Evolutionary conservation across 2,329 filamentous ascomycete species (phyloP).

Genomic region (Nigrograna mackinnonii): DNA sequence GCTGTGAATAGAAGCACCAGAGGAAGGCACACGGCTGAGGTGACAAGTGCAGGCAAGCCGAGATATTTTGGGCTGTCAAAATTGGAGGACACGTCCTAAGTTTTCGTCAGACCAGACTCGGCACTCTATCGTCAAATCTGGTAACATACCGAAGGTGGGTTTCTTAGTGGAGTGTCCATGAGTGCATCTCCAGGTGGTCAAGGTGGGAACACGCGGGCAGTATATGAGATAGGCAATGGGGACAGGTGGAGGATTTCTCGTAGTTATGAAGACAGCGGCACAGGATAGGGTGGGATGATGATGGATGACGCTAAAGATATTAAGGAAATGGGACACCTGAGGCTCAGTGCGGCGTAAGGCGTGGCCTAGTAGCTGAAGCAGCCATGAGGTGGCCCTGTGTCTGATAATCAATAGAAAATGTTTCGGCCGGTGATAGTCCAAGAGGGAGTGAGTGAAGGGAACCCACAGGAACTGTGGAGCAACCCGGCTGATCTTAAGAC

Average conservation of each 20-base stretch:
- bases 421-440: too few relatives aligned
- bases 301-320: too few relatives aligned
- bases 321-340: too few relatives aligned
- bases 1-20: conserved; percentile 16
- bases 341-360: too few relatives aligned
- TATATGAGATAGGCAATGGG: not conserved
- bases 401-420: too few relatives aligned
- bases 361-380: too few relatives aligned
- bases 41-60: conserved; percentile 18
- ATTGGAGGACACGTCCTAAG: conserved; percentile 16
- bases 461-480: conserved; percentile 5
- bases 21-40: conserved; percentile 14
- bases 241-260: conserved; percentile 10
- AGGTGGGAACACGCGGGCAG: too few relatives aligned
- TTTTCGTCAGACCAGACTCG: too few relatives aligned
- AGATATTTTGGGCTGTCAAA: conserved; percentile 16
- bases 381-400: too few relatives aligned
- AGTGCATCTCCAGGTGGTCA: conserved; percentile 7
- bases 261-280: too few relatives aligned
- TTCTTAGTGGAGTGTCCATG: conserved; percentile 11
- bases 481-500: conserved; percentile 10
- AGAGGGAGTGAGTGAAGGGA: conserved; percentile 3
- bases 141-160: conserved; percentile 11
- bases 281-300: too few relatives aligned
- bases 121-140: not conserved